Base-by-base conservation (phyloP, 225 moss, liverwort and hornwort genomes). In the Antitrichia curtipendula region DNA sequence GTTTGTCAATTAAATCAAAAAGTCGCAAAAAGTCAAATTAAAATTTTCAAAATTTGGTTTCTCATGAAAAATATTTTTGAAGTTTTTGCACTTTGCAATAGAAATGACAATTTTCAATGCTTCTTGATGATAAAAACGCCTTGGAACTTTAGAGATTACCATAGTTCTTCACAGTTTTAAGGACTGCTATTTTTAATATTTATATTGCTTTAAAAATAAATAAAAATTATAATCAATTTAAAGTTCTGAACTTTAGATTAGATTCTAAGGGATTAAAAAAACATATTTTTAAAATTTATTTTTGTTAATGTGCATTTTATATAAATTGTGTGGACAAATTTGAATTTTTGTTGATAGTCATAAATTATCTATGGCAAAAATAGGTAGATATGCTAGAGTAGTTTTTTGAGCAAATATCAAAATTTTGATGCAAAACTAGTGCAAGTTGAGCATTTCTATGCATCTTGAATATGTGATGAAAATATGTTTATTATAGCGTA, bases 381-480 rank as follows among this genome's bases (percentile, higher is more conserved):
- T 11, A 6, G 5, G 1, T 6, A 29, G 10, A 29, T 29, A 29
- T 3, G 0, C 0, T 7, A 73, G 4, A 29, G 2, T 4, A 73
- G 16, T 47, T 73, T 23, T 73, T 18, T 18, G 17, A 29, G 6
- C 10, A 47, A 45, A 18, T 45, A 29, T 72, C 18, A 47, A 29
- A 47, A 3, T 7, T 16, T 45, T 29, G 18, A 73, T 47, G 29
- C 38, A 73, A 73, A 47, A 47, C 7, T 18, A 73, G 6, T 27
- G 15, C 9, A 73, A 73, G 47, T 18, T 0, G 0, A 17, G 28
- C 27, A 43, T 27, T 45, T 45, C 28, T 45, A 17, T 45, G 3
- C 17, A 27, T 16, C 9, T 27, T 0, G 0, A 27, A 3, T 16
- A 10, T 0, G 2, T 28, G 28, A 47, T 1, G 1, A 2, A 5